Evolutionary conservation across 495 filamentous ascomycete species (phyloP), one percentile per base, ranked within the genome.

Genomic region (Podospora bellae-mahoneyi): DNA sequence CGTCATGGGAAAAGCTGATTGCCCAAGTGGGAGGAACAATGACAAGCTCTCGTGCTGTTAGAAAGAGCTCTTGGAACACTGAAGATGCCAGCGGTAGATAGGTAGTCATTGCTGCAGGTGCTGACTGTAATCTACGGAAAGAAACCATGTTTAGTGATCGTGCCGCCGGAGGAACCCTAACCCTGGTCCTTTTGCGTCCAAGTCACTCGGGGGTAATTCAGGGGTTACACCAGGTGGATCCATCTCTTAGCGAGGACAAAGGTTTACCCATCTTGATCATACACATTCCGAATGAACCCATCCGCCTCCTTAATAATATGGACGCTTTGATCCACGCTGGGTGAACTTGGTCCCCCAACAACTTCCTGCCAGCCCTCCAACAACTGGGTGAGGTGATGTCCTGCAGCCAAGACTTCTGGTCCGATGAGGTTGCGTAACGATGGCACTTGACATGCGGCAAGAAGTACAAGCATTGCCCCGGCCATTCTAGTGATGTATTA

Each of bases 301-400:
- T 78, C 75, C 18, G 74, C 76, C 65, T 78, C 75, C 1, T 60
- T 63, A 58, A 78, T 77, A 23, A 78, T 71, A 3, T 69, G 64
- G 61, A 78, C 68, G 30, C 76, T 78, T 64, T 78, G 76, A 56
- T 78, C 67, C 0, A 78, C 76, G 59, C 75, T 77, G 7, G 76
- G 76, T 0, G 73, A 72, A 34, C 63, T 77, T 20, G 75, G 75
- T 23, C 73, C 72, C 10, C 73, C 75, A 55, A 66, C 62, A 10
- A 77, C 65, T 18, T 59, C 34, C 48, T 75, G 66, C 77, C 77
- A 78, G 16, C 67, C 66, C 13, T 67, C 66, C 5, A 78, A 66
- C 16, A 77, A 56, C 23, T 64, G 48, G 5, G 66, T 65, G 10
- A 78, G 69, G 63, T 78, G 77, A 2, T 67, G 66, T 6, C 77